Conservation (phyloP, 2,329 filamentous ascomycete species). For the Plenodomus biglobosus region DNA sequence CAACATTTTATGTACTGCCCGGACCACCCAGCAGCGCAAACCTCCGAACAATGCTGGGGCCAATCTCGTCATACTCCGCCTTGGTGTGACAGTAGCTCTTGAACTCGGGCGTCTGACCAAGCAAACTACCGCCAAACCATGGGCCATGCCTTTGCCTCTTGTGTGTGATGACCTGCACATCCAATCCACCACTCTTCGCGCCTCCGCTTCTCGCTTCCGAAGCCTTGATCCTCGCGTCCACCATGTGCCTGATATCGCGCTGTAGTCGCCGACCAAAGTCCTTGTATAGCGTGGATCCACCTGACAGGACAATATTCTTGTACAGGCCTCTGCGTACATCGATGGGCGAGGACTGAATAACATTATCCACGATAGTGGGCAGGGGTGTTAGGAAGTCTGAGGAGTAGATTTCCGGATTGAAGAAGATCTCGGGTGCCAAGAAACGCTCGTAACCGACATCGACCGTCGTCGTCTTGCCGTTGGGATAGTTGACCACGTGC, state of each 20-base stretch:
- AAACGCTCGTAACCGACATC: constrained; percentile 98
- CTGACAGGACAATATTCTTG: constrained; percentile 99
- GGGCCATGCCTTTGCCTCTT: constrained; percentile 96
- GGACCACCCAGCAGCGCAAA: constrained; percentile 93
- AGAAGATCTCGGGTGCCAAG: constrained; percentile 97
- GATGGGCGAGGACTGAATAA: constrained; percentile 97
- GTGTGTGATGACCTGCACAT: constrained; percentile 96
- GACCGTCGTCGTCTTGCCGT: constrained; percentile 79
- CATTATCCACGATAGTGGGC: constrained; percentile 89
- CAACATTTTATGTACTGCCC: constrained; percentile 64
- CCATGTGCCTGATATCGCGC: constrained; percentile 93
- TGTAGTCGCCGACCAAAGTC: constrained; percentile 96
- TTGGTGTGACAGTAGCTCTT: constrained; percentile 93
- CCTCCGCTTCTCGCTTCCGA: constrained; percentile 91
- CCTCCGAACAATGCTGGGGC: constrained; percentile 90
- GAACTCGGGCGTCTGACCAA: constrained; percentile 98
- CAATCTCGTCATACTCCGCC: constrained; percentile 81
- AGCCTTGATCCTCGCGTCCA: constrained; percentile 87
- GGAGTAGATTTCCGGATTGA: constrained; percentile 99
- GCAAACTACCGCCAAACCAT: constrained; percentile 95
- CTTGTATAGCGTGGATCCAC: constrained; percentile 96
- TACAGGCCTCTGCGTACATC: constrained; percentile 95
- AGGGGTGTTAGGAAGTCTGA: constrained; percentile 97
- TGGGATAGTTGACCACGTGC: constrained; percentile 82
- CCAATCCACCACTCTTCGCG: constrained; percentile 88